Conservation (phyloP, 768 basidiomycete genomes). For the Suillus sp. region DNA sequence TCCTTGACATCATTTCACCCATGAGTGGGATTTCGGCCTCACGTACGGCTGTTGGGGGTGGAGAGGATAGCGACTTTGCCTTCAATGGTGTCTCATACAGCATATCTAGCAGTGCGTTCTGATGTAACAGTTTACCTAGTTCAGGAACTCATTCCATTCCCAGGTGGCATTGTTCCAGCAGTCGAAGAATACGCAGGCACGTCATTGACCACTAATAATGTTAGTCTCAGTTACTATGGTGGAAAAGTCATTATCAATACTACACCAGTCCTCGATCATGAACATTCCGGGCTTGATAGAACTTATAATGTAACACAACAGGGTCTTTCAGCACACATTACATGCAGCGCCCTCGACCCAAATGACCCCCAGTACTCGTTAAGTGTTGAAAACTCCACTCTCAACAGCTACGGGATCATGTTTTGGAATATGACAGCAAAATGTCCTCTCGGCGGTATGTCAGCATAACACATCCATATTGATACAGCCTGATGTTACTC, state of each 20-base stretch:
- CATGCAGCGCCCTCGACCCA: not conserved
- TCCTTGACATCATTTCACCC: not conserved
- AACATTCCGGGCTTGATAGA: not conserved
- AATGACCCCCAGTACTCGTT: not conserved
- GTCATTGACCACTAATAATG: not conserved
- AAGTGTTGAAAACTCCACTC: not conserved
- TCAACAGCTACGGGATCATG: not conserved
- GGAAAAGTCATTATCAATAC: not conserved
- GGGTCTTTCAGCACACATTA: not conserved
- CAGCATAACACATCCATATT: not conserved
- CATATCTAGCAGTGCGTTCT: not conserved
- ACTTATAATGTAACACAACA: not conserved
- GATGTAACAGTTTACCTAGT: not conserved
- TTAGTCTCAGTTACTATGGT: not conserved
- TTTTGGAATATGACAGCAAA: not conserved
- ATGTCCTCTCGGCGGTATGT: not conserved
- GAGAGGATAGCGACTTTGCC: not conserved
- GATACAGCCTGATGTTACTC: not conserved
- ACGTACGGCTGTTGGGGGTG: not conserved
- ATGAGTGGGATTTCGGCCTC: not conserved
- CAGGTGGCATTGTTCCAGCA: not conserved
- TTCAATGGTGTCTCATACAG: not conserved
- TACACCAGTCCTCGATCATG: not conserved
- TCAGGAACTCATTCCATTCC: not conserved
- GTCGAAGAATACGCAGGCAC: not conserved